Conservation (phyloP, 768 basidiomycete genomes). For the Amanita rubescens region DNA sequence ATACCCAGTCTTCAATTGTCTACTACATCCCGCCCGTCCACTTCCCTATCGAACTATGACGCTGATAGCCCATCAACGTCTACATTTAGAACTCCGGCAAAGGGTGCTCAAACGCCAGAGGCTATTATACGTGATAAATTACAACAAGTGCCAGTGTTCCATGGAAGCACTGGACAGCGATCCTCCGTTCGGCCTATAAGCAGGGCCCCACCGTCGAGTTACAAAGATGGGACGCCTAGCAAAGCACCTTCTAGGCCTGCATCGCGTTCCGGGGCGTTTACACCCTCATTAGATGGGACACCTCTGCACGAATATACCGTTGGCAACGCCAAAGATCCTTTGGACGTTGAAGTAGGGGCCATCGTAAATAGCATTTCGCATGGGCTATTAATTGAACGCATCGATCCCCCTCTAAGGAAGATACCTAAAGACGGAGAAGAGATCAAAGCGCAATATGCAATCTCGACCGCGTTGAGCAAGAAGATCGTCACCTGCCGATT, state of each 20-base stretch:
- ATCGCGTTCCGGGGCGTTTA: slow-evolving; percentile 59
- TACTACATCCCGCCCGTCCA: slow-evolving; percentile 61
- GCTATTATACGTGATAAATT: slow-evolving; percentile 49
- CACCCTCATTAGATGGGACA: slow-evolving; percentile 46
- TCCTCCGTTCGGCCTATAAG: slow-evolving; percentile 30
- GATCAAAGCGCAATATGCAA: slow-evolving; percentile 76
- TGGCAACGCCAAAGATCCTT: slow-evolving; percentile 64
- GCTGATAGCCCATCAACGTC: slow-evolving; percentile 45
- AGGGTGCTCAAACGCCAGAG: slow-evolving; percentile 67
- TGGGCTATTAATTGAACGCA: slow-evolving; percentile 67
- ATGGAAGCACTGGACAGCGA: slow-evolving; percentile 32
- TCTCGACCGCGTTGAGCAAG: slow-evolving; percentile 63
- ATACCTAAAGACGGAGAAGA: slow-evolving; percentile 70
- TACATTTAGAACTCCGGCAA: slow-evolving; percentile 34
- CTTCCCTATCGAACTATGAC: slow-evolving; percentile 60
- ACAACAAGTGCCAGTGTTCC: slow-evolving; percentile 51
- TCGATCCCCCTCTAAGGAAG: slow-evolving; percentile 67
- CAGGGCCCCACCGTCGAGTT: slow-evolving; percentile 70
- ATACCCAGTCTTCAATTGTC: slow-evolving; percentile 67
- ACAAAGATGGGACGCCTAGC: slow-evolving; percentile 44
- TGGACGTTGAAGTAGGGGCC: slow-evolving; percentile 72
- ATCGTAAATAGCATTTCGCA: slow-evolving; percentile 74
- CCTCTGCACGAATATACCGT: slow-evolving; percentile 60
- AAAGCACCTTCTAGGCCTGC: slow-evolving; percentile 56
- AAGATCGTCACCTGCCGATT: slow-evolving; percentile 76